phyloP scores from a whole-genome alignment of 257 asterid genomes.

The Voacanga thouarsii region DNA sequence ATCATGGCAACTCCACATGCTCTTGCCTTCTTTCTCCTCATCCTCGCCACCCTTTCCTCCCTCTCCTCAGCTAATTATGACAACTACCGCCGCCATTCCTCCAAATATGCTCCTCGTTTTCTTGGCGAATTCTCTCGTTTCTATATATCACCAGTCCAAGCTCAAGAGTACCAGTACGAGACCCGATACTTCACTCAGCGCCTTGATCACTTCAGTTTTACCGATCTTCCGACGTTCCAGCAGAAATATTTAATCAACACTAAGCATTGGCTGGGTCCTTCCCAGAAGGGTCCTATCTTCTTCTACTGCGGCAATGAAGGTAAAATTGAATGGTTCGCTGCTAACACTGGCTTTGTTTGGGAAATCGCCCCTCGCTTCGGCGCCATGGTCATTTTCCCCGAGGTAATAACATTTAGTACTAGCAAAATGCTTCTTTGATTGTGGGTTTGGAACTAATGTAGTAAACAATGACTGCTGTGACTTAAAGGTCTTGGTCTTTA shows the following conservation, averaged over 20 bases:
- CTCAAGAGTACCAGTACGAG: constrained; percentile 55
- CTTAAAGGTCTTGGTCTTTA: too few species aligned
- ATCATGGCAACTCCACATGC: constrained; percentile 39
- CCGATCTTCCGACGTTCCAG: constrained; percentile 50
- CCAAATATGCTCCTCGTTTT: constrained; percentile 33
- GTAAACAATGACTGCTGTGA: background rate
- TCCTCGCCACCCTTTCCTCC: constrained; percentile 26
- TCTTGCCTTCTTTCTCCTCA: constrained; percentile 20
- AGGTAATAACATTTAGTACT: constrained; percentile 34
- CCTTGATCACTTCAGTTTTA: constrained; percentile 90
- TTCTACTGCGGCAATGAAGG: constrained; percentile 95
- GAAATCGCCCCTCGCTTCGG: constrained; percentile 78
- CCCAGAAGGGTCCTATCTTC: constrained; percentile 60
- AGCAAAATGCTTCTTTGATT: too few species aligned
- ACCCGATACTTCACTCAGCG: constrained; percentile 66
- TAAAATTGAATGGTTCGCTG: constrained; percentile 91
- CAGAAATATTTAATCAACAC: constrained; percentile 80
- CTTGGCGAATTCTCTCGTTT: constrained; percentile 36
- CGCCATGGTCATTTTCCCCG: constrained; percentile 84
- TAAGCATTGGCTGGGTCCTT: constrained; percentile 72
- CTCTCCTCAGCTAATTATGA: constrained; percentile 16
- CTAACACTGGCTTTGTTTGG: constrained; percentile 82
- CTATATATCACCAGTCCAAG: constrained; percentile 13
- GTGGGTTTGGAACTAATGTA: background rate
- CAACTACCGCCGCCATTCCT: constrained; percentile 14